Evolutionary conservation across 1,284 basidiomycete species (phyloP), one percentile per base, ranked within the genome.

Genomic region (Earliella scabrosa): DNA sequence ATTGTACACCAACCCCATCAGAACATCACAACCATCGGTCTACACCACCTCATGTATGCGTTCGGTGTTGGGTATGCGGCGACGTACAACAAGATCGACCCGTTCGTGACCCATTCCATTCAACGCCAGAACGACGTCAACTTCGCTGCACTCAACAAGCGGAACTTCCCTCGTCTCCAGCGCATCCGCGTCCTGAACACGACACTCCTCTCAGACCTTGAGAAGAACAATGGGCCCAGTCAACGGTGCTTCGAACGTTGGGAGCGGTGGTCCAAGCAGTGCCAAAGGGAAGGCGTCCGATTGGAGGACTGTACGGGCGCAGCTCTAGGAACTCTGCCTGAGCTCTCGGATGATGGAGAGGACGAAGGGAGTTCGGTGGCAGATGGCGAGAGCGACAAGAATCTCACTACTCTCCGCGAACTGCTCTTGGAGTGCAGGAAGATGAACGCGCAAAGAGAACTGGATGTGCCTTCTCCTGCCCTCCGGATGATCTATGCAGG

Each of bases 301-400:
- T 67, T 89, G 41, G 86, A 89, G 68, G 87, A 89, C 66, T 89
- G 87, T 64, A 88, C 87, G 0, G 87, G 85, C 0, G 79, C 73
- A 11, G 60, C 73, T 29, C 67, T 89, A 29, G 87, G 87, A 0
- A 80, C 78, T 11, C 71, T 89, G 32, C 87, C 87, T 14, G 71
- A 74, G 61, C 69, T 72, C 29, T 75, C 78, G 23, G 70, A 71
- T 18, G 66, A 65, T 3, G 72, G 73, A 2, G 73, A 72, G 14
- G 74, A 69, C 0, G 70, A 67, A 1, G 67, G 68, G 49, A 56
- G 59, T 9, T 70, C 63, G 45, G 65, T 69, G 13, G 62, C 64
- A 2, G 71, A 69, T 14, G 65, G 49, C 32, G 62, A 62, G 56
- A 60, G 68, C 58, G 52, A 68, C 61, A 26, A 72, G 13, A 38